Evolutionary conservation across 2,329 filamentous ascomycete genomes (phyloP), one percentile per base, ranked within the genome.

Genomic region (Chaetomiaceae sp.): DNA sequence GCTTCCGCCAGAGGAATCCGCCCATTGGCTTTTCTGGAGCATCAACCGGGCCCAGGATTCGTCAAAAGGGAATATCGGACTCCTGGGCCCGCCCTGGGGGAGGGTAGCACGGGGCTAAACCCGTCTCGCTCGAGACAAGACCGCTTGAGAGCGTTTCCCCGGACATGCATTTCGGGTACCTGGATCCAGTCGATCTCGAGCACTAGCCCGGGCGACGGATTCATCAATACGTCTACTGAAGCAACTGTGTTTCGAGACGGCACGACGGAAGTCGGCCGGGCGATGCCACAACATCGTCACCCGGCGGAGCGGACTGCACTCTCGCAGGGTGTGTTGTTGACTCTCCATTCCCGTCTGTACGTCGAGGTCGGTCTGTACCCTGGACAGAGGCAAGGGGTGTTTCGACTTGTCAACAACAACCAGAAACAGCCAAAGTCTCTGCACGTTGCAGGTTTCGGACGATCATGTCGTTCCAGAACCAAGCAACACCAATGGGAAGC

Each of bases 81-180:
- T n/a, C 48, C 34, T 19, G 38, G 34, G 20, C 37, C 49, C 42
- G 45, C 39, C 53, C 49, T 48, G 51, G 30, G n/a, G 17, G 27
- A 51, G 10, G 23, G 30, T n/a, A 19, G 38, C 34, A 50, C 30
- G 17, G 25, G 31, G 20, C 14, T 16, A 35, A 44, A 2, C 31
- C 25, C 21, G 38, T 25, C 42, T 20, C 33, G 14, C 9, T 9
- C n/a, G 34, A 30, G n/a, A 27, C 34, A 39, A n/a, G 19, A 33
- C 27, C 17, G 27, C n/a, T 39, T 20, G 27, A 19, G 14, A 35
- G 19, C 25, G 9, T 34, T 50, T 34, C 41, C 41, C 42, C 48
- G n/a, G 42, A 46, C 38, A 12, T 40, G 43, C 30, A 30, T 41
- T 27, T 45, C 48, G 30, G 30, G 48, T 46, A 37, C 48, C 48